These are phyloP conservation scores for Fusarium mexicanum DNA, from an alignment of 2,329 filamentous ascomycete genomes.

Conservation along the genomic window DNA sequence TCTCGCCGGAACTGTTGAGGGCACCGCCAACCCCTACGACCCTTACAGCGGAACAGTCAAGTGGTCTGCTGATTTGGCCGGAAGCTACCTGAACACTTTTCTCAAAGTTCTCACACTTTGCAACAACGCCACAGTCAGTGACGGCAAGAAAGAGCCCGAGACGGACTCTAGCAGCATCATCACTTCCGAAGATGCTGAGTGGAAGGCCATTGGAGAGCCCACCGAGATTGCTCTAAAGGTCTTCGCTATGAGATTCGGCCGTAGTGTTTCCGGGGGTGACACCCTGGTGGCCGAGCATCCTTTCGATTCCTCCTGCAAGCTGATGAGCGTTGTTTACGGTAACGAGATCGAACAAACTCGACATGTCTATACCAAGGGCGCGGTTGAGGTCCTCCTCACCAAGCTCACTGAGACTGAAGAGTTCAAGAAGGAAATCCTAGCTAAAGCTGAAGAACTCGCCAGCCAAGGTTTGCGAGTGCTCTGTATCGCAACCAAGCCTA, in stretches of 20 bases:
- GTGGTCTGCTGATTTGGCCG: slow-evolving; percentile 55
- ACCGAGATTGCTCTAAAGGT: slow-evolving; percentile 81
- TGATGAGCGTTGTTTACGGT: slow-evolving; percentile 76
- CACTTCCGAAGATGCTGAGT: slow-evolving; percentile 57
- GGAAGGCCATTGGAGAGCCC: slow-evolving; percentile 72
- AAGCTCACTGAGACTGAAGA: slow-evolving; percentile 59
- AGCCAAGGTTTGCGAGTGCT: slow-evolving; percentile 74
- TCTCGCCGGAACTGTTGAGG: slow-evolving; percentile 62
- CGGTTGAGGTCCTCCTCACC: slow-evolving; percentile 65
- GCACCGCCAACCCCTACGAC: slow-evolving; percentile 68
- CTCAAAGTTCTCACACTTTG: slow-evolving; percentile 68
- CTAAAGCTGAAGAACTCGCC: slow-evolving; percentile 65
- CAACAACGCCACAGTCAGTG: slow-evolving; percentile 65
- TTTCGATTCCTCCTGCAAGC: slow-evolving; percentile 78
- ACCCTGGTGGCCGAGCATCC: slow-evolving; percentile 71
- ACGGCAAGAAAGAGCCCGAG: slow-evolving; percentile 58
- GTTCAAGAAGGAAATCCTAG: slow-evolving; percentile 57
- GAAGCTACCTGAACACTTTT: slow-evolving; percentile 56
- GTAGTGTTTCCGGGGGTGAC: slow-evolving; percentile 57
- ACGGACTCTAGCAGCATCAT: slow-evolving; percentile 59
- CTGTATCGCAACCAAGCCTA: slow-evolving; percentile 66
- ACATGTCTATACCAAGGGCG: slow-evolving; percentile 66
- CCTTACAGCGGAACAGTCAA: slow-evolving; percentile 65
- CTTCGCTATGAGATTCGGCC: slow-evolving; percentile 74
- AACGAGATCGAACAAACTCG: slow-evolving; percentile 47